Percentiles rank a stretch among this genome's conserved stretches.
Evolutionary conservation across 129 eudicot genomes (phyloP).

Genomic region (Tagetes patula): DNA sequence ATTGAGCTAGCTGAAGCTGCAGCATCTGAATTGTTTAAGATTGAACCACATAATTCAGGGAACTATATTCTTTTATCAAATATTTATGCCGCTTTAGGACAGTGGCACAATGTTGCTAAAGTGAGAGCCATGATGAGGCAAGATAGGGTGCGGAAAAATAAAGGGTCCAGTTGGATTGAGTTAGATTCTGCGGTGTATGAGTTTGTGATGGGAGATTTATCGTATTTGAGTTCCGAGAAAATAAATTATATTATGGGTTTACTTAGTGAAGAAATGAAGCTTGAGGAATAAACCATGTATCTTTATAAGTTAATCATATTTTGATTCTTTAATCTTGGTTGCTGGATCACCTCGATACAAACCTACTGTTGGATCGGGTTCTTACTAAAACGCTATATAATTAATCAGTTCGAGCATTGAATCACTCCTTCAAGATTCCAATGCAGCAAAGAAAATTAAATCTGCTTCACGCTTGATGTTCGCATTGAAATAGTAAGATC

Average conservation of each 20-base stretch:
- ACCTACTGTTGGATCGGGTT: no score
- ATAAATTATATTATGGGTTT: slow-evolving; percentile 36
- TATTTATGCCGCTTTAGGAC: slow-evolving; percentile 43
- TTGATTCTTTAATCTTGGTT: neutral
- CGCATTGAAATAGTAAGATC: no score
- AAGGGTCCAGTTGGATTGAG: slow-evolving; percentile 66
- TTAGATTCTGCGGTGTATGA: slow-evolving; percentile 42
- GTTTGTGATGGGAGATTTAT: slow-evolving; percentile 52
- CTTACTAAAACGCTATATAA: no score
- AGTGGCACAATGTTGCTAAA: slow-evolving; percentile 48
- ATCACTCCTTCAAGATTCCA: no score
- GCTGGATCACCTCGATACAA: no score
- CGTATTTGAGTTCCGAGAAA: slow-evolving; percentile 26
- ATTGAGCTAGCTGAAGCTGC: slow-evolving; percentile 51
- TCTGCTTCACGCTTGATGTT: no score
- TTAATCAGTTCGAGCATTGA: no score
- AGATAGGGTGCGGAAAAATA: slow-evolving; percentile 43
- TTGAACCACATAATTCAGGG: slow-evolving; percentile 57
- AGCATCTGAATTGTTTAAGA: slow-evolving; percentile 49
- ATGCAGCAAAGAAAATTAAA: no score
- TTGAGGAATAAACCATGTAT: neutral
- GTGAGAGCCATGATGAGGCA: slow-evolving; percentile 44
- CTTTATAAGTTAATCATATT: neutral
- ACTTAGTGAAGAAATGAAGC: slow-evolving; percentile 51
- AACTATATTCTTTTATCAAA: slow-evolving; percentile 54